Evolutionary conservation across 176 grass and related monocot species (phyloP), one percentile per base, ranked within the genome.

Genomic region (Chrysopogon serrulatus): DNA sequence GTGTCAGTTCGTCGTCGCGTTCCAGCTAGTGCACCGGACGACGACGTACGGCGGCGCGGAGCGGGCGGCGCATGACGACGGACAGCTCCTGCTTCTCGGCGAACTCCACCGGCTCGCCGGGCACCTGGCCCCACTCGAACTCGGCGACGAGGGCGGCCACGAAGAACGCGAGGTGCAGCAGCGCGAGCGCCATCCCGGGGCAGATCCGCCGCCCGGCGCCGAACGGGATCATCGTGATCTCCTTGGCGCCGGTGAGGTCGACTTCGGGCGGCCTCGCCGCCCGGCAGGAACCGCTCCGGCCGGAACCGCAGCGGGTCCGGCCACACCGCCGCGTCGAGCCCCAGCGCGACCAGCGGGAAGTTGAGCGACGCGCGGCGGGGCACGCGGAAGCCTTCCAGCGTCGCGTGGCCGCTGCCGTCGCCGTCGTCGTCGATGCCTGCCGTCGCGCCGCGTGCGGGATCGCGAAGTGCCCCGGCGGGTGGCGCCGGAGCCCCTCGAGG

Each of bases 391-490:
- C 90, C 90, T 36, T 73, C 56, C 5, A 92, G 18, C 30, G 71
- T 53, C 14, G 62, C 72, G 19, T 5, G 28, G 12, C 5, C 60
- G 24, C 57, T 26, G 2, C 40, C 9, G 40, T 9, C 40, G 40
- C 4, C 40, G 40, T 41, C 40, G 40, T 41, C 40, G 9, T n/a
- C n/a, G n/a, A n/a, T n/a, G n/a, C n/a, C n/a, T n/a, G n/a, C n/a
- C n/a, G n/a, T 4, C 40, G 23, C 37, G 62, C 86, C 16, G 86
- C 42, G 78, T 92, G 86, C 36, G 86, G 90, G 7, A 92, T 66
- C 66, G 88, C 28, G 62, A 79, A 88, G 78, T 79, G 90, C 5
- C 71, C 86, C 18, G 86, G 82, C 6, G 90, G 86, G 67, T 92
- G 90, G 14, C 78, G 73, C 37, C 86, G 78, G 33, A 88, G 86